These are phyloP conservation scores for Solanum aculeatissimum DNA, from an alignment of 305 asterid genomes.

Conservation along the genomic window DNA sequence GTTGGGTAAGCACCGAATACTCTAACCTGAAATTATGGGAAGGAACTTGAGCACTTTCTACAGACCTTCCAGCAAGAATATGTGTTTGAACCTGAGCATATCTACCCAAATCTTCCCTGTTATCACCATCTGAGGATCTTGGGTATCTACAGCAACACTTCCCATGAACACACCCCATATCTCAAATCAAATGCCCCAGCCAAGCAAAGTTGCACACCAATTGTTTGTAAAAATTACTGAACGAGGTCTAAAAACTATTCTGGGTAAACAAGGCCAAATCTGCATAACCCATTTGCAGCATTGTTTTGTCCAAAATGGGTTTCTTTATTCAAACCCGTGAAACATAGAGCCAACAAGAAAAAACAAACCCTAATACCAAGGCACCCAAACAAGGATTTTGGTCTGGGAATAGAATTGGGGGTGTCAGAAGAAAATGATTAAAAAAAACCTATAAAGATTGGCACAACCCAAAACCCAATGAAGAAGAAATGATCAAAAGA, in stretches of 20 bases:
- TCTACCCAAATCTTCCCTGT: constrained; percentile 31
- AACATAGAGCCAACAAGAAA: neutral
- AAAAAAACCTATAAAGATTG: neutral
- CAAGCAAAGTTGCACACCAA: constrained; percentile 22
- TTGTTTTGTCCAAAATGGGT: constrained; percentile 9
- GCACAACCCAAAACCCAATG: constrained; percentile 29
- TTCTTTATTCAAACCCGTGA: constrained; percentile 7
- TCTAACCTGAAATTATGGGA: constrained; percentile 57
- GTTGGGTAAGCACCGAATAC: constrained; percentile 58
- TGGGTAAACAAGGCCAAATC: neutral
- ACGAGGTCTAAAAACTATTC: constrained; percentile 12
- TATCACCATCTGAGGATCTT: constrained; percentile 43
- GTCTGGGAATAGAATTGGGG: constrained; percentile 15
- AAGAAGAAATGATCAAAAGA: constrained; percentile 34
- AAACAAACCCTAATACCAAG: constrained; percentile 20
- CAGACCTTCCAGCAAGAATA: constrained; percentile 21
- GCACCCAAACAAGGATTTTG: neutral
- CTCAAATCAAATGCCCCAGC: constrained; percentile 14
- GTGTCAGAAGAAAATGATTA: neutral
- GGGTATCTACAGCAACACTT: constrained; percentile 63
- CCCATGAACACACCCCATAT: constrained; percentile 81
- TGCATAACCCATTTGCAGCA: neutral
- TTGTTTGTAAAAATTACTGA: constrained; percentile 34
- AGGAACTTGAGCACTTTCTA: constrained; percentile 69
- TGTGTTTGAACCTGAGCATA: constrained; percentile 23